Evolutionary conservation across 768 basidiomycete genomes (phyloP).

Genomic region (Tulasnella sp.): DNA sequence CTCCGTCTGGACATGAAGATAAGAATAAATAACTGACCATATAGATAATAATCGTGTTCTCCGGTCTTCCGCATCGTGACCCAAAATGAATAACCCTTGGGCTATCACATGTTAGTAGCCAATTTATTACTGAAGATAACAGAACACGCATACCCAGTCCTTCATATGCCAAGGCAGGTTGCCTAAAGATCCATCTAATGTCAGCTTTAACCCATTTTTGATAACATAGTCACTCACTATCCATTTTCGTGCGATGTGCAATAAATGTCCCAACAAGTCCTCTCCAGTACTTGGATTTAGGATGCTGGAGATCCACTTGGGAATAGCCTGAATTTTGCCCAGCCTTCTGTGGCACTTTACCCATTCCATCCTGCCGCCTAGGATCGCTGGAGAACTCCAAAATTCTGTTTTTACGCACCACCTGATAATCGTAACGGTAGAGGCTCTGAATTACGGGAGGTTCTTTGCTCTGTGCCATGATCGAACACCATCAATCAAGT

Average conservation of each 20-base stretch:
- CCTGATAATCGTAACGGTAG: no score
- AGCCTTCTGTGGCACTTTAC: no score
- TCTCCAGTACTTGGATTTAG: no score
- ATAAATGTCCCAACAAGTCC: constrained; percentile 12
- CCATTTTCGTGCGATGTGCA: constrained; percentile 1
- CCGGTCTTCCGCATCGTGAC: background rate
- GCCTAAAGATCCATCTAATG: background rate
- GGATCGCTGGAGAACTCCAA: no score
- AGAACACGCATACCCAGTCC: background rate
- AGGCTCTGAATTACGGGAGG: no score
- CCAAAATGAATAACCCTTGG: constrained; percentile 9
- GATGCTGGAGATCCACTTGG: no score
- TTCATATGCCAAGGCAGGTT: constrained; percentile 3
- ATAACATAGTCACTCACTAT: background rate
- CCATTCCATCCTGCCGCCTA: no score
- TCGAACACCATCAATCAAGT: no score
- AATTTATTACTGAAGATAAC: background rate
- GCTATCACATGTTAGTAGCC: background rate
- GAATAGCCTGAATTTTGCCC: no score
- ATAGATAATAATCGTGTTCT: constrained; percentile 7
- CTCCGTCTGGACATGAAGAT: background rate
- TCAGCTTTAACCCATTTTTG: background rate
- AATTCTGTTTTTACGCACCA: no score
- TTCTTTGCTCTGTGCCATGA: no score
- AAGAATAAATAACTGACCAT: background rate